Percentiles rank a stretch among this genome's conserved stretches.
Evolutionary conservation across 495 filamentous ascomycete species (phyloP).

Genomic region (Durotheca rogersii): DNA sequence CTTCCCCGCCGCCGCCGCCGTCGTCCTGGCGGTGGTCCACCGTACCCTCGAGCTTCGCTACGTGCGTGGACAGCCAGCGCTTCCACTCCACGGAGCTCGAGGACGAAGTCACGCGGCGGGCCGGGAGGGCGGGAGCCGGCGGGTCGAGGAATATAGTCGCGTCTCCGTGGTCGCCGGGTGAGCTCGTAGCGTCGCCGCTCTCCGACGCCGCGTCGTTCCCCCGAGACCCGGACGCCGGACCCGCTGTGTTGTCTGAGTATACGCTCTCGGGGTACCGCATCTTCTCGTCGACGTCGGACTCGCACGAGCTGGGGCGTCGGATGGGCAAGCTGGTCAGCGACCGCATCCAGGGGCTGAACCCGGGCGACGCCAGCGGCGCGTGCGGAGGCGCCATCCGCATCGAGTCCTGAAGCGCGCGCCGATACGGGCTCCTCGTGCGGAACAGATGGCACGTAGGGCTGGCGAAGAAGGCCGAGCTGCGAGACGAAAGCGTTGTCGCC

Average conservation of each 20-base stretch:
- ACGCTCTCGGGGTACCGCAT: constrained; percentile 44
- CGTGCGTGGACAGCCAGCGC: constrained; percentile 52
- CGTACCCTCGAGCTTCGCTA: constrained; percentile 51
- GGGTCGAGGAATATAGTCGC: constrained; percentile 34
- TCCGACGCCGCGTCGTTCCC: constrained; percentile 1
- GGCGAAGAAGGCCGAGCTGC: constrained; percentile 44
- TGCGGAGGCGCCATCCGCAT: constrained; percentile 38
- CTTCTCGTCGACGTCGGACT: constrained; percentile 37
- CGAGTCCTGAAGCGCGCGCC: constrained; percentile 48
- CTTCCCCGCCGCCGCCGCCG: no score
- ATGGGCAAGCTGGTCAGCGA: constrained; percentile 36
- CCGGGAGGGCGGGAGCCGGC: constrained; percentile 25
- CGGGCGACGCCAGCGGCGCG: constrained; percentile 28
- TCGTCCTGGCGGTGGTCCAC: no score
- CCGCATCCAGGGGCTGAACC: constrained; percentile 54
- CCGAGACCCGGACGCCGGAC: not conserved
- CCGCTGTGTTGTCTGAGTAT: constrained; percentile 41
- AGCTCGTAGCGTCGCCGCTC: constrained; percentile 13
- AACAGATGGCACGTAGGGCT: constrained; percentile 50
- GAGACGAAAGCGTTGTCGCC: constrained; percentile 21
- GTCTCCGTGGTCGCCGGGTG: constrained; percentile 23
- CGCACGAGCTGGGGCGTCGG: constrained; percentile 31
- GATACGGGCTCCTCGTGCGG: constrained; percentile 57
- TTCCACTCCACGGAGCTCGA: constrained; percentile 56
- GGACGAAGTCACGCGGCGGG: constrained; percentile 41